Conservation (phyloP, 192 early-diverging fungal species). For the Neocallimastix lanati region DNA sequence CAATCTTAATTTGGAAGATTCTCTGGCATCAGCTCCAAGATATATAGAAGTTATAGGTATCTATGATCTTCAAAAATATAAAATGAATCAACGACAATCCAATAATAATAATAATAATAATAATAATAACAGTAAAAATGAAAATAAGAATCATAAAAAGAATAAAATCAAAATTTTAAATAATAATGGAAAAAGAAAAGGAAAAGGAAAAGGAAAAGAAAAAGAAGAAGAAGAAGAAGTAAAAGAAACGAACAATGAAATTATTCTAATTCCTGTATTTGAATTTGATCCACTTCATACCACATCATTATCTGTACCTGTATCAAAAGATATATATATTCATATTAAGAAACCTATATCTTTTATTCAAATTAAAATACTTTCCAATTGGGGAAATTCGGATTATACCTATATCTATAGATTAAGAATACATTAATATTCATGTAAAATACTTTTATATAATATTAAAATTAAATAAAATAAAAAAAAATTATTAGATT, state of each 20-base stretch:
- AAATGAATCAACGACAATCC: background rate
- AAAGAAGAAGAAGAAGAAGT: no score
- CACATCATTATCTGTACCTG: background rate
- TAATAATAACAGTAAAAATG: background rate
- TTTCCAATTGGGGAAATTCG: background rate
- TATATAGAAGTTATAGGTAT: background rate
- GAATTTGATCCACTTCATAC: background rate
- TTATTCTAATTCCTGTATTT: background rate
- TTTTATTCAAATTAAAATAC: background rate
- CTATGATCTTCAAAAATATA: background rate
- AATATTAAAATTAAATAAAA: no score
- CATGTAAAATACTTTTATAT: no score
- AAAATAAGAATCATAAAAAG: no score
- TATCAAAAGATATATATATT: background rate
- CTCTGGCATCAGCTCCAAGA: background rate
- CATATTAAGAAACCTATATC: background rate
- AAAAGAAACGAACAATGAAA: background rate
- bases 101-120: background rate
- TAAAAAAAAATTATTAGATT: no score
- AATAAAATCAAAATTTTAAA: no score
- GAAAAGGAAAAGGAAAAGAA: no score
- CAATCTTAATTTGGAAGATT: background rate
- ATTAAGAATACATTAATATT: background rate
- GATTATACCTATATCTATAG: background rate
- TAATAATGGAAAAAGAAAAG: no score